Base-by-base conservation (phyloP, 2,329 filamentous ascomycete species). In the Xylaria sp. region DNA sequence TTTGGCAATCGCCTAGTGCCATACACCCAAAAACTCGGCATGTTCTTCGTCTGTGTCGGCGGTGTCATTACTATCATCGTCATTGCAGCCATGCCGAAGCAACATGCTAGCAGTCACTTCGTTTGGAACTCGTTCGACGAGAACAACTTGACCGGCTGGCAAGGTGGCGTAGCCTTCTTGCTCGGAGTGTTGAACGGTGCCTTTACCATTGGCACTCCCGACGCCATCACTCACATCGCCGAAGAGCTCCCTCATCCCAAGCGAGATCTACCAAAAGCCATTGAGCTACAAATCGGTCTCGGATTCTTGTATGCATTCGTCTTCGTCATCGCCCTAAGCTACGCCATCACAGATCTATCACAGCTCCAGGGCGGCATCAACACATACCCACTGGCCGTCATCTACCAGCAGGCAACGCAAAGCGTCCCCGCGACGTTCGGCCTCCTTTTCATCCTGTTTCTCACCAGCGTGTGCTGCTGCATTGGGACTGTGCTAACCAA, bases 101-200 rank as follows among this genome's bases (percentile, higher is more conserved):
- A 76, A 11, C 83, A 89, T 76, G 86, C 84, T 2, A 82, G 79
- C 51, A 83, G 82, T 70, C 71, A 82, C 32, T 86, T 85, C 34
- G 86, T 90, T 8, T 90, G 87, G 87, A 78, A 71, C 42, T 81
- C 79, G 1, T 84, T 85, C 70, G 67, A 78, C 4, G 80, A 82
- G 71, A 82, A 85, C 67, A 86, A 85, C 68, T 73, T 77, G 72
- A 87, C 79, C 74, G 88, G 87, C 60, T 86, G 78, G 86, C 80
- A 72, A 72, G 81, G 87, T 53, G 88, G 88, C 17, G 86, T 91
- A n/a, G 88, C 88, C 1, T 91, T 92, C 70, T 79, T 90, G 30
- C 81, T 86, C 0, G 89, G 89, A 19, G 89, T 91, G 77, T 81
- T 92, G 27, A 91, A 91, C 72, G 89, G 89, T 4, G 88, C 89